Evolutionary conservation across 441 rosid species (phyloP).

Genomic region (Codiaeum variegatum): DNA sequence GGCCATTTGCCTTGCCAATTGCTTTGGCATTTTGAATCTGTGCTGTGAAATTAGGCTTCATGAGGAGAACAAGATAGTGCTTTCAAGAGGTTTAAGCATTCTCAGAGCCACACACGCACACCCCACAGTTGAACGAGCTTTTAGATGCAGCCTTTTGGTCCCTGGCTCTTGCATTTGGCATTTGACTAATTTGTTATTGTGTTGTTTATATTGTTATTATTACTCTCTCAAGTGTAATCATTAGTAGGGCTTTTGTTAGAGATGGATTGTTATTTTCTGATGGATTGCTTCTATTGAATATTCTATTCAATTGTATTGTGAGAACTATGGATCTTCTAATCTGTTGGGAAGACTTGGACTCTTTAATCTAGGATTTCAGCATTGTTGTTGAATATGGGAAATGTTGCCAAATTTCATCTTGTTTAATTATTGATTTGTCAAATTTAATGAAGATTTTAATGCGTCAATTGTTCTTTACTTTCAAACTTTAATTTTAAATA

Average conservation of each 20-base stretch:
- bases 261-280: conserved; percentile 14
- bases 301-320: neutral
- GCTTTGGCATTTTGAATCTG: conserved; percentile 14
- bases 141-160: conserved; percentile 9
- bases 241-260: conserved; percentile 6
- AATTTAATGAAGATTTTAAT: too few species aligned
- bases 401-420: too few species aligned
- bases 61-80: conserved; percentile 17
- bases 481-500: too few species aligned
- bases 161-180: conserved; percentile 21
- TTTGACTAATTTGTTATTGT: conserved; percentile 6
- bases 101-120: neutral
- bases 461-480: too few species aligned
- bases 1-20: conserved; percentile 22
- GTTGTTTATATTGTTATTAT: conserved; percentile 13
- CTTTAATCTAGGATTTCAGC: neutral
- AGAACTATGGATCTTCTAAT: neutral
- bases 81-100: conserved; percentile 21
- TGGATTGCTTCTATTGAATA: conserved; percentile 20
- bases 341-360: neutral
- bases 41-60: conserved; percentile 17
- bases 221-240: conserved; percentile 20
- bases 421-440: too few species aligned
- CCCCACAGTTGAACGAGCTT: neutral
- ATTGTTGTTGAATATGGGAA: too few species aligned